Conservation (phyloP, 805 yeast genomes). For the Monosporozyma aquatica region DNA sequence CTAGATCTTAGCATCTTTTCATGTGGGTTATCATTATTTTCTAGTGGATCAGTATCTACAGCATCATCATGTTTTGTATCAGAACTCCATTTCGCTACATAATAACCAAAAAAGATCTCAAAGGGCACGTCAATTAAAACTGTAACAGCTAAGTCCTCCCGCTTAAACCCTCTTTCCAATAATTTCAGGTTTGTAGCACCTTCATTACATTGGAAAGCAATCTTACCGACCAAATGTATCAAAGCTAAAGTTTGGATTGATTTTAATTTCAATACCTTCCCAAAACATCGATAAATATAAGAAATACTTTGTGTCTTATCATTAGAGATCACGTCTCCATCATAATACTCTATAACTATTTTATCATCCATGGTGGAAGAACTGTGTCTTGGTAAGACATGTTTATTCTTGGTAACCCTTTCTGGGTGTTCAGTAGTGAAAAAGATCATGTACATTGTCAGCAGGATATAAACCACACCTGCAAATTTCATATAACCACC, state of each 20-base stretch:
- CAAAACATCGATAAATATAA: conserved; percentile 57
- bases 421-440: conserved; percentile 64
- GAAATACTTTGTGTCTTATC: conserved; percentile 32
- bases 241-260: conserved; percentile 66
- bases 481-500: conserved; percentile 70
- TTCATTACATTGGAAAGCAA: conserved; percentile 94
- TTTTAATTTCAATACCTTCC: conserved; percentile 54
- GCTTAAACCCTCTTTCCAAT: conserved; percentile 81
- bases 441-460: conserved; percentile 51
- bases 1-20: conserved; percentile 4
- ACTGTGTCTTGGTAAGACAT: neutral
- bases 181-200: conserved; percentile 89
- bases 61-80: conserved; percentile 31
- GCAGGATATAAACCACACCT: conserved; percentile 61
- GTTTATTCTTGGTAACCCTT: conserved; percentile 19
- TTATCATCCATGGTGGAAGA: conserved; percentile 8
- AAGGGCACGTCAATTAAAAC: conserved; percentile 93
- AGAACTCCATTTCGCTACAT: conserved; percentile 90
- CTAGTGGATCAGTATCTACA: neutral
- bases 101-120: conserved; percentile 89
- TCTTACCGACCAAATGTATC: conserved; percentile 70
- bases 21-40: conserved; percentile 5
- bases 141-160: conserved; percentile 88
- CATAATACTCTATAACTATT: conserved; percentile 17
- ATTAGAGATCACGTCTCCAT: conserved; percentile 24